Base-by-base conservation (phyloP, 2,329 filamentous ascomycete genomes). In the Paecilomyces fulvus region DNA sequence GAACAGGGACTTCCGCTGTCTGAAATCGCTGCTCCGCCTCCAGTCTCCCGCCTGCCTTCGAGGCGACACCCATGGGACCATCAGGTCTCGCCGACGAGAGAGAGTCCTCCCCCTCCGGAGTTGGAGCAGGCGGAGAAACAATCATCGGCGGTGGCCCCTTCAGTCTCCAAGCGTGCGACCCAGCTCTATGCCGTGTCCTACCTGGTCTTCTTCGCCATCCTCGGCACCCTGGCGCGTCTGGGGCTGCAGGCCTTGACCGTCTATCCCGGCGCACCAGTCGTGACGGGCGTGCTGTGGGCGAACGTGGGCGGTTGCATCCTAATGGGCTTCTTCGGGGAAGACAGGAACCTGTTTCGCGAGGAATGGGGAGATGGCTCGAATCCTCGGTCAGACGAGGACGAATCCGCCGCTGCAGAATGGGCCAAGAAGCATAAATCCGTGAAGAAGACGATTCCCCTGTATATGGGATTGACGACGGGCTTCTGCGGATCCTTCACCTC, bases 401-500 rank as follows among this genome's bases (percentile, higher is more conserved):
- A 57, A 23, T 25, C 37, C 55, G 57, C 52, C 23, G 2, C 77
- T 77, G 3, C 81, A 79, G 63, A 56, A 31, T 52, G 55, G 56
- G 50, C 56, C 14, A 82, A 86, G 66, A 79, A 78, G 1, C 83
- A 88, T 66, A 70, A 80, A 37, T 78, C 84, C 4, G 74, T 79
- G 28, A 96, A 96, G 69, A 95, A 95, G 76, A 89, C 88, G 0
- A 88, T 95, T 28, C 92, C 92, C 0, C 78, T 96, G 0, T 96
- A 95, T 67, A 87, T 95, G 57, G 92, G 89, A 53, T 82, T 96
- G 5, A 83, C 89, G 0, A 95, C 88, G 0, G 92, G 88, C 10
- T 94, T 94, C 71, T 95, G 90, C 65, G 90, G 92, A 59, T 92
- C 88, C 62, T 89, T 94, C 66, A 96, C 92, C 0, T 92, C 88